Evolutionary conservation across 2,329 filamentous ascomycete genomes (phyloP).

Genomic region (Alternaria rosae): DNA sequence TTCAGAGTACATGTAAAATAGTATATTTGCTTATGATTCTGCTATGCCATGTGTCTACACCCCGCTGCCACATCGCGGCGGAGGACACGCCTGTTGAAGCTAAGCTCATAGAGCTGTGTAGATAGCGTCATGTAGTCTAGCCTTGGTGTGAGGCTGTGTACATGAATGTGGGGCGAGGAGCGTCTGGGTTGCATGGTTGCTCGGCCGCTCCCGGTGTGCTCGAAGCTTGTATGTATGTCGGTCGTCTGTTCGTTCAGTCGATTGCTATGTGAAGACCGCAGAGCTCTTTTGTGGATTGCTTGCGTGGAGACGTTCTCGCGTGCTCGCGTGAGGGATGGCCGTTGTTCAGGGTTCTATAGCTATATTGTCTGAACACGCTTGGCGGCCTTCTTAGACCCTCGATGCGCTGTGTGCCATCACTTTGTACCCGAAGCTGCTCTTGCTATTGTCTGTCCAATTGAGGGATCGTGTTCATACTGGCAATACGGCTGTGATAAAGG

Average conservation of each 20-base stretch:
- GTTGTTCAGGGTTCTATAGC: neutral
- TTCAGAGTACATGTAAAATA: too few relatives aligned
- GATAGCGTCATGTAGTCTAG: neutral
- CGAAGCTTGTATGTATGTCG: constrained; percentile 38
- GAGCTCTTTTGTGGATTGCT: neutral
- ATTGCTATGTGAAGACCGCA: neutral
- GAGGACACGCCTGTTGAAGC: neutral
- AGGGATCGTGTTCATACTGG: constrained; percentile 33
- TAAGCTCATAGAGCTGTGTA: neutral
- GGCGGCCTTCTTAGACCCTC: neutral
- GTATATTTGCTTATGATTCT: neutral
- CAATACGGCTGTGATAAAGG: constrained; percentile 68
- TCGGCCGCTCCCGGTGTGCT: neutral
- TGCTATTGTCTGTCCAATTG: neutral
- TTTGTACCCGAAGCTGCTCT: neutral
- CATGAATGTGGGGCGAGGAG: constrained; percentile 13
- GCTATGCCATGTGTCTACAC: too few relatives aligned
- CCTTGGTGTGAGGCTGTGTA: constrained; percentile 17
- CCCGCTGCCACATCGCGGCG: too few relatives aligned
- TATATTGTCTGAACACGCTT: neutral
- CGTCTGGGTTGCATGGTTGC: neutral
- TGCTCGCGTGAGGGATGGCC: neutral
- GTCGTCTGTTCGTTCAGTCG: neutral
- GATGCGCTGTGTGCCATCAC: neutral
- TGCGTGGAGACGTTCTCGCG: neutral